phyloP scores from a whole-genome alignment of 2,329 filamentous ascomycete species.

The Drechslerella stenobrocha region DNA sequence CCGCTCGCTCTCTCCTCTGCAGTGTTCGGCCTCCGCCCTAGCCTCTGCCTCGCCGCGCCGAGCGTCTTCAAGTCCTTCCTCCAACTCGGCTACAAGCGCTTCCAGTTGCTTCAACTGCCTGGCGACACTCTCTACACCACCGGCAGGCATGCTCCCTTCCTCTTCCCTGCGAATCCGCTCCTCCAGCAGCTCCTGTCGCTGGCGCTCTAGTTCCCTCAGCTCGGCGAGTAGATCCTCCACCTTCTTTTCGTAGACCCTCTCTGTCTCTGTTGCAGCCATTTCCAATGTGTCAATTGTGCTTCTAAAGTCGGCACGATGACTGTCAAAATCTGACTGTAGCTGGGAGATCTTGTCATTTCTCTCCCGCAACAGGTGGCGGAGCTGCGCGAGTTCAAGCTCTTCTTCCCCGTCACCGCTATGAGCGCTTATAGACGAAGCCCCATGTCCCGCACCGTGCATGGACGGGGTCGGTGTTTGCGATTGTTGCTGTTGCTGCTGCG shows the following conservation, averaged over 20 bases:
- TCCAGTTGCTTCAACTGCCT: constrained; percentile 91
- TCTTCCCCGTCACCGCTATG: constrained; percentile 70
- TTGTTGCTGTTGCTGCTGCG: constrained; percentile 58
- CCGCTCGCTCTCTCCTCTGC: constrained; percentile 90
- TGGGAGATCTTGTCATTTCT: constrained; percentile 96
- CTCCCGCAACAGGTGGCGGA: constrained; percentile 81
- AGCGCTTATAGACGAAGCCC: constrained; percentile 28
- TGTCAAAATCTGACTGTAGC: constrained; percentile 91
- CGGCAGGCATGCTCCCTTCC: constrained; percentile 18
- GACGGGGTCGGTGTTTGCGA: constrained; percentile 56
- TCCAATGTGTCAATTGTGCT: constrained; percentile 97
- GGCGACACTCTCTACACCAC: constrained; percentile 77
- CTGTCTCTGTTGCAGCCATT: constrained; percentile 90
- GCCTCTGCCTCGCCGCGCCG: constrained; percentile 92
- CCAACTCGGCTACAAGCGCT: constrained; percentile 92
- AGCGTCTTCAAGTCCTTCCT: constrained; percentile 94
- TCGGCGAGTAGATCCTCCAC: constrained; percentile 84
- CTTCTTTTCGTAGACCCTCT: constrained; percentile 91
- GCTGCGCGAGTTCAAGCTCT: constrained; percentile 59
- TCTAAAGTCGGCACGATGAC: constrained; percentile 90
- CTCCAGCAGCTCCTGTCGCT: constrained; percentile 67
- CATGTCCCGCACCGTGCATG: constrained; percentile 14
- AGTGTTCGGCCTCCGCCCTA: constrained; percentile 90
- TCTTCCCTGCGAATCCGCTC: constrained; percentile 33
- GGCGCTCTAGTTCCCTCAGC: constrained; percentile 76